Conservation (phyloP, 2,329 filamentous ascomycete genomes). For the Chaetomium olivaceum region DNA sequence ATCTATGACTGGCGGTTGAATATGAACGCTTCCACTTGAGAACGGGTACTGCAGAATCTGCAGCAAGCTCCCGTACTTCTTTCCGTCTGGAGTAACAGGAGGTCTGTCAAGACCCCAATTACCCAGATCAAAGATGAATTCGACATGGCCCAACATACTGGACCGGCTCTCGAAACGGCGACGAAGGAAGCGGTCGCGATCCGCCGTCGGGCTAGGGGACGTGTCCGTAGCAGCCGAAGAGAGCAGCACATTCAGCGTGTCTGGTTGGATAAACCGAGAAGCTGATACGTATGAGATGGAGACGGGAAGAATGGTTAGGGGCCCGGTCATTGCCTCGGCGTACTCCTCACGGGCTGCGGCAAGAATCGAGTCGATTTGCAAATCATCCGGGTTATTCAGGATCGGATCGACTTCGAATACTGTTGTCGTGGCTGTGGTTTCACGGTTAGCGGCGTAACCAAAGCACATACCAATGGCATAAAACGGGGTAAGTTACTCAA, state of each 20-base stretch:
- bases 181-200: constrained; percentile 37
- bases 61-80: constrained; percentile 51
- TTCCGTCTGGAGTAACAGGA: constrained; percentile 35
- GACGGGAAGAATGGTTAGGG: constrained; percentile 43
- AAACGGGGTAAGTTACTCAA: constrained; percentile 38
- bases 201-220: constrained; percentile 12
- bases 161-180: constrained; percentile 37
- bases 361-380: constrained; percentile 36
- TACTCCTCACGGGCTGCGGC: constrained; percentile 41
- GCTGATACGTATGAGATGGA: constrained; percentile 48
- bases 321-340: constrained; percentile 35
- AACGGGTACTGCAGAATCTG: constrained; percentile 56
- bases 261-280: constrained; percentile 37
- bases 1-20: constrained; percentile 32
- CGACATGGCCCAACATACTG: constrained; percentile 46
- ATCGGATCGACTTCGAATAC: constrained; percentile 49
- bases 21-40: constrained; percentile 50
- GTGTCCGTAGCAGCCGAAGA: background rate
- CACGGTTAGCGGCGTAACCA: background rate
- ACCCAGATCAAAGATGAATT: constrained; percentile 52
- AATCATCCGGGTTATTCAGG: constrained; percentile 44
- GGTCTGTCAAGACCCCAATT: constrained; percentile 47
- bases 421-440: constrained; percentile 34
- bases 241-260: background rate
- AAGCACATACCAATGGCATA: no score